Evolutionary conservation across 169 alveolate species (phyloP), one percentile per base, ranked within the genome.

Genomic region (Plasmodium knowlesi): DNA sequence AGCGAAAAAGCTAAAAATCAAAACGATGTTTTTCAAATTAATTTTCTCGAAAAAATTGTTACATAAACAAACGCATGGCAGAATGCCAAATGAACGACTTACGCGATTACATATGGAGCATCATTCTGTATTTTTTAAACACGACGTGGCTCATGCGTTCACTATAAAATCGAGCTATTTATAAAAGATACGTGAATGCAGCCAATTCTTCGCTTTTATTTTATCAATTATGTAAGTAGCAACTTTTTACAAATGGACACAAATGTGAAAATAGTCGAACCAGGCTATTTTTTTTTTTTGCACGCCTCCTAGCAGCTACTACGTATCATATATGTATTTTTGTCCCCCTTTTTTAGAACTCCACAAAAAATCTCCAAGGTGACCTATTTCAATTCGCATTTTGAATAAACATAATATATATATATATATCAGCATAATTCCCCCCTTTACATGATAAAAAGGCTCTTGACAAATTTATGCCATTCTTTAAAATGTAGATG

Each of bases 81-180:
- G 76, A 67, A 67, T 67, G 76, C 12, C 76, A 25, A 19, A 67
- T 67, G 76, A 67, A n/a, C 76, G n/a, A 67, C 37, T 67, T 67
- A 22, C 16, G 37, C 5, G 76, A 67, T 67, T 67, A n/a, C 41
- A 67, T 25, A 67, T 28, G 37, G 37, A 19, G 37, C 16, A 67
- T 14, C 41, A 28, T 67, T 67, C 37, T 67, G 37, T 67, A 25
- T 67, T 67, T 67, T 67, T 67, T 67, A 67, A 67, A 22, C 37
- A 67, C 30, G 37, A 3, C 16, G n/a, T 61, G n/a, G 22, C 22
- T 50, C 22, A 50, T 67, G n/a, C 41, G 25, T 67, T 67, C 4
- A n/a, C 8, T 8, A 67, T 28, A 67, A 67, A 67, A 22, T 67
- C 22, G 34, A 67, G 76, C 30, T 67, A 22, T 67, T 61, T 50